A percentile compares a stretch with the other conserved stretches of the same genome.
Conservation (phyloP, 2,329 filamentous ascomycete species). For the Knufia fluminis region DNA sequence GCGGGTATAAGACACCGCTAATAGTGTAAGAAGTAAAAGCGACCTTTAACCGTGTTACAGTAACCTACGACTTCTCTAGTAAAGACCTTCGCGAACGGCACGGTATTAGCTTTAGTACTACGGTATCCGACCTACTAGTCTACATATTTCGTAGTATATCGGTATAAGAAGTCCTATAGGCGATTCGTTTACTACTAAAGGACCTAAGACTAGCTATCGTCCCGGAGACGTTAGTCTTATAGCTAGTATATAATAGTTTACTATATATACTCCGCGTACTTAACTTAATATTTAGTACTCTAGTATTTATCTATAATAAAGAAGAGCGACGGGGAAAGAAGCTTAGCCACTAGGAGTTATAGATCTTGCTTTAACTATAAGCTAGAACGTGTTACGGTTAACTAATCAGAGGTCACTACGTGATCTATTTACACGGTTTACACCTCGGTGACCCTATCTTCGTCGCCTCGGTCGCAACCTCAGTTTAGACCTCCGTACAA, state of each 20-base stretch:
- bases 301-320: background rate
- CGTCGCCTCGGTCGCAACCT: no score
- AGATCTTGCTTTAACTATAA: conserved; percentile 35
- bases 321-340: conserved; percentile 9
- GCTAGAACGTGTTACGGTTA: no score
- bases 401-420: no score
- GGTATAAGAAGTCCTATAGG: conserved; percentile 72
- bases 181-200: conserved; percentile 72
- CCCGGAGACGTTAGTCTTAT: background rate
- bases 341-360: no score
- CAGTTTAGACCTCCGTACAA: no score
- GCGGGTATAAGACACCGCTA: background rate
- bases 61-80: conserved; percentile 1
- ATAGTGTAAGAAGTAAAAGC: conserved; percentile 1
- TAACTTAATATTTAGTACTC: conserved; percentile 48
- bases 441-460: no score
- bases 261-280: conserved; percentile 51
- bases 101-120: conserved; percentile 22
- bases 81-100: background rate
- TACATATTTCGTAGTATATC: conserved; percentile 51
- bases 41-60: conserved; percentile 1
- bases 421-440: no score
- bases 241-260: conserved; percentile 42
- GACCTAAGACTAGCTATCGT: conserved; percentile 41
- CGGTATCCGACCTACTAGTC: conserved; percentile 42